phyloP scores from a whole-genome alignment of 345 rosid species.

The thale cress (Arabidopsis thaliana) region TAIR10.1 NC_003074.8:925501-926000 shows the following conservation, averaged over 20 bases:
- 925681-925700: slow-evolving; percentile 20
- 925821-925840: slow-evolving; percentile 32
- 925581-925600: no score
- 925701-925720: neutral
- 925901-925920: slow-evolving; percentile 49
- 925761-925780: slow-evolving; percentile 27
- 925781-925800: slow-evolving; percentile 25
- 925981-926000: slow-evolving; percentile 69
- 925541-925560: no score
- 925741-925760: slow-evolving; percentile 20
- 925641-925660: neutral
- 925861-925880: slow-evolving; percentile 35
- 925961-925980: slow-evolving; percentile 59
- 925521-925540: no score
- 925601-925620: no score
- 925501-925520: no score
- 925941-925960: slow-evolving; percentile 64
- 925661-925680: neutral
- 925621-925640: no score
- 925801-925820: slow-evolving; percentile 25
- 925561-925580: no score
- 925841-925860: slow-evolving; percentile 19
- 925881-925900: slow-evolving; percentile 51
- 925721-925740: slow-evolving; percentile 39
- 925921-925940: slow-evolving; percentile 51